Evolutionary conservation across 2,329 filamentous ascomycete species (phyloP).

Genomic region (Sporothrix euskadiensis): DNA sequence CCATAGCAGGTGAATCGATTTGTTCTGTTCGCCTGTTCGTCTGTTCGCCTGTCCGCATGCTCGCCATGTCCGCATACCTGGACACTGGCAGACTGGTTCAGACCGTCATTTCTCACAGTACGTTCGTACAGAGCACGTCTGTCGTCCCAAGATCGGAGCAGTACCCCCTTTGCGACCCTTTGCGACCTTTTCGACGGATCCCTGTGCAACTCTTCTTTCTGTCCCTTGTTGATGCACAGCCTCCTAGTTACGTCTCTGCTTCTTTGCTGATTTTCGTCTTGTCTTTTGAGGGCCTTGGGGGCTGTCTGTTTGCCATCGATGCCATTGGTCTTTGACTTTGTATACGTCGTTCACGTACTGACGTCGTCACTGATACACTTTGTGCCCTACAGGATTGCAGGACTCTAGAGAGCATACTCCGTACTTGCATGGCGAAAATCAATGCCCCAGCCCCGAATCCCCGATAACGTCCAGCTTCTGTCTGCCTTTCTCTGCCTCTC

Average conservation of each 20-base stretch:
- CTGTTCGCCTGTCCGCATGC: not conserved
- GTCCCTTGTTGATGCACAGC: constrained; percentile 2
- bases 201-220: constrained; percentile 24
- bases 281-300: not conserved
- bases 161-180: not conserved
- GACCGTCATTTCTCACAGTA: not conserved
- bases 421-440: constrained; percentile 8
- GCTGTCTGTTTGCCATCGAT: not conserved
- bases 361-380: not conserved
- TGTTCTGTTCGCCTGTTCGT: not conserved
- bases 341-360: not conserved
- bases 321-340: not conserved
- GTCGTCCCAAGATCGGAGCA: constrained; percentile 23
- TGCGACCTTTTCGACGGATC: not conserved
- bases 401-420: not conserved
- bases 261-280: constrained; percentile 4
- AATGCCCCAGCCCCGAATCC: not conserved
- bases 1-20: constrained; percentile 28
- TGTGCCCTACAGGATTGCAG: not conserved
- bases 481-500: not conserved
- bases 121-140: not conserved
- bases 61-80: not conserved
- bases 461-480: not conserved
- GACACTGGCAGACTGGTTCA: not conserved
- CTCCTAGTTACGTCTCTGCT: not conserved